Evolutionary conservation across 2,329 filamentous ascomycete species (phyloP).

Genomic region (Malbranchea cinnamomea): DNA sequence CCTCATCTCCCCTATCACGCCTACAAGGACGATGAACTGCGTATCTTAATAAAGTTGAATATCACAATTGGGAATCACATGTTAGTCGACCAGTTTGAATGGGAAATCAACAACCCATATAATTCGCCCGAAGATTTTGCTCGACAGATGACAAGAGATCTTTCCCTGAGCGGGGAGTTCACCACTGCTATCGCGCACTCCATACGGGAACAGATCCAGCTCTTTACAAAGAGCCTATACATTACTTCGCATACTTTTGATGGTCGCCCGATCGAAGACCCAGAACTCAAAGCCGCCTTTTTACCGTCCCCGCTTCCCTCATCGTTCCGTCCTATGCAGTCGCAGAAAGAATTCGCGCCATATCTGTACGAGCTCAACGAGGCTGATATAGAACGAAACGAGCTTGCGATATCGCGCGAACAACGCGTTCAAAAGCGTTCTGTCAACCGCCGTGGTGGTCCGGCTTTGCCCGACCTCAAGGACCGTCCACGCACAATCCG

Average conservation of each 20-base stretch:
- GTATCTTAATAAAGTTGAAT: constrained; percentile 86
- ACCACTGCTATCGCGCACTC: constrained; percentile 95
- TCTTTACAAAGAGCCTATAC: constrained; percentile 88
- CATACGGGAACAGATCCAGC: constrained; percentile 87
- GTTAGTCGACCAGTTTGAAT: constrained; percentile 92
- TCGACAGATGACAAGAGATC: constrained; percentile 69
- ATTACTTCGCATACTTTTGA: constrained; percentile 91
- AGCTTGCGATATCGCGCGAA: constrained; percentile 84
- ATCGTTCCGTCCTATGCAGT: constrained; percentile 79
- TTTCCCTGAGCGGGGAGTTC: constrained; percentile 88
- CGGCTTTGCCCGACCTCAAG: constrained; percentile 86
- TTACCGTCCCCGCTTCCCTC: constrained; percentile 67
- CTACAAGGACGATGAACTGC: constrained; percentile 99
- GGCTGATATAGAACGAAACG: constrained; percentile 73
- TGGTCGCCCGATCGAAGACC: constrained; percentile 80
- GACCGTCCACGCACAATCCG: constrained; percentile 87
- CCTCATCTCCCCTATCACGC: constrained; percentile 79
- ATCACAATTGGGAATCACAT: constrained; percentile 94
- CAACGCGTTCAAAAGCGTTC: constrained; percentile 90
- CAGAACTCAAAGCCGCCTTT: constrained; percentile 74
- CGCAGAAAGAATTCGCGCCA: constrained; percentile 85
- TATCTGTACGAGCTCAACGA: constrained; percentile 92
- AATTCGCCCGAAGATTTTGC: constrained; percentile 96
- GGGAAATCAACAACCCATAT: constrained; percentile 90
- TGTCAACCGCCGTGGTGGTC: constrained; percentile 82